Base-by-base conservation (phyloP, 1,139 yeast genomes). In the Diutina catenulata region DNA sequence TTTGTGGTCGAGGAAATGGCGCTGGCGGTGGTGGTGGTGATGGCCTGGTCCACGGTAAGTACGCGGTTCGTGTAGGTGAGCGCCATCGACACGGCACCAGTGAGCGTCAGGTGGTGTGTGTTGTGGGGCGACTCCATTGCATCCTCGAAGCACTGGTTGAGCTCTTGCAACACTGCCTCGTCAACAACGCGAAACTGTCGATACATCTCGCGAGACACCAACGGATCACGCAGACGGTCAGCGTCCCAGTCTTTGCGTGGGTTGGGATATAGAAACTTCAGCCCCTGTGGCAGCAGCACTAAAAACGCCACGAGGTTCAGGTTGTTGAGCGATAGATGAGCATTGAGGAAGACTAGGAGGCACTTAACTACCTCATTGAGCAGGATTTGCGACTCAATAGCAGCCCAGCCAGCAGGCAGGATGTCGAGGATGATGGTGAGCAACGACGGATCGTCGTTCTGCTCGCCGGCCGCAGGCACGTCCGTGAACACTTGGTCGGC, bases 301-400 rank as follows among this genome's bases (percentile, higher is more conserved):
- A 91, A 73, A 23, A 91, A 76, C 6, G 94, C 83, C 9, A 88
- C 94, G 51, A 76, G 75, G 55, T 91, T 91, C 27, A 87, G 75
- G 50, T 83, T 84, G 56, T 86, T 84, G 40, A 86, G 65, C 0
- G 98, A 78, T 37, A 93, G 55, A 56, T 91, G 98, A 1, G 93
- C 88, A 52, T 91, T 91, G 41, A 88, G 57, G 49, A 79, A 77
- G 25, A 86, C 83, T 36, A 82, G 55, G 9, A 84, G 52, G 4
- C 84, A 64, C 43, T 78, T 72, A 18, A 75, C 61, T 18, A 78
- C 72, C 37, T 76, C 75, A 42, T 69, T 65, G 23, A 82, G 53
- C 2, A 73, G 49, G 3, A 72, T 56, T 37, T 63, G 60, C 28
- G 68, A 60, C 21, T 54, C 52, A 25, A 79, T 59, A 33, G 65